phyloP scores from a whole-genome alignment of 768 basidiomycete species.

The Amanita phalloides region DNA sequence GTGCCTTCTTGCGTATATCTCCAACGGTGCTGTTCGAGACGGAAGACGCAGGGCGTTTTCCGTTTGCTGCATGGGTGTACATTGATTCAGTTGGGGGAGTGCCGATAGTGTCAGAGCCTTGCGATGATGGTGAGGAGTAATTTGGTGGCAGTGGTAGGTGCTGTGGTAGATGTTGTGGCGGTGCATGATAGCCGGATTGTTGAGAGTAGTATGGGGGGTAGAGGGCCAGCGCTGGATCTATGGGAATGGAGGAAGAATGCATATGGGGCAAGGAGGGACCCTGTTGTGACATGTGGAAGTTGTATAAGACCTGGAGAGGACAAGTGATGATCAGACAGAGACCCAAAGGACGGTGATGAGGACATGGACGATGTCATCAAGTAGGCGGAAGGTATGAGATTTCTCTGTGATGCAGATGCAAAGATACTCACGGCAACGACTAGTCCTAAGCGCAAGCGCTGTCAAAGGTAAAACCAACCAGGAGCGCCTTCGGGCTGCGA shows the following conservation, averaged over 20 bases:
- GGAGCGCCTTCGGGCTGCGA: too few species aligned
- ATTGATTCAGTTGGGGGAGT: slow-evolving; percentile 61
- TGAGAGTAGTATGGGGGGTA: slow-evolving; percentile 57
- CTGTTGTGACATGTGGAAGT: slow-evolving; percentile 25
- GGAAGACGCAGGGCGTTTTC: slow-evolving; percentile 56
- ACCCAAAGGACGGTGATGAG: slow-evolving; percentile 20
- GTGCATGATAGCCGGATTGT: slow-evolving; percentile 26
- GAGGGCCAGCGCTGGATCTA: slow-evolving; percentile 63
- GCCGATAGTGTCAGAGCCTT: slow-evolving; percentile 66
- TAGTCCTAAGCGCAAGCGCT: too few species aligned
- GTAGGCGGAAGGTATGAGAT: too few species aligned
- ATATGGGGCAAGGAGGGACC: slow-evolving; percentile 31
- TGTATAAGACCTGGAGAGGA: slow-evolving; percentile 18
- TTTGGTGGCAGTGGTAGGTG: slow-evolving; percentile 46
- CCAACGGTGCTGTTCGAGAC: slow-evolving; percentile 24
- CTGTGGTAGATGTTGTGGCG: slow-evolving; percentile 36
- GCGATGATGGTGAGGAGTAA: slow-evolving; percentile 72
- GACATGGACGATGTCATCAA: slow-evolving; percentile 16
- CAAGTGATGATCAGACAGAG: slow-evolving; percentile 17
- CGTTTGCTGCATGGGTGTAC: slow-evolving; percentile 43
- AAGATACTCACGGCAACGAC: slow-evolving; percentile 12
- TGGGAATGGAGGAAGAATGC: slow-evolving; percentile 51
- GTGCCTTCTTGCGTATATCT: slow-evolving; percentile 46
- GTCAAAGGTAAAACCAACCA: too few species aligned
- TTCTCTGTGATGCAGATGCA: not conserved